These are phyloP conservation scores for Suaeda aralocaspica DNA, from an alignment of 148 eudicot species.

Conservation along the genomic window DNA sequence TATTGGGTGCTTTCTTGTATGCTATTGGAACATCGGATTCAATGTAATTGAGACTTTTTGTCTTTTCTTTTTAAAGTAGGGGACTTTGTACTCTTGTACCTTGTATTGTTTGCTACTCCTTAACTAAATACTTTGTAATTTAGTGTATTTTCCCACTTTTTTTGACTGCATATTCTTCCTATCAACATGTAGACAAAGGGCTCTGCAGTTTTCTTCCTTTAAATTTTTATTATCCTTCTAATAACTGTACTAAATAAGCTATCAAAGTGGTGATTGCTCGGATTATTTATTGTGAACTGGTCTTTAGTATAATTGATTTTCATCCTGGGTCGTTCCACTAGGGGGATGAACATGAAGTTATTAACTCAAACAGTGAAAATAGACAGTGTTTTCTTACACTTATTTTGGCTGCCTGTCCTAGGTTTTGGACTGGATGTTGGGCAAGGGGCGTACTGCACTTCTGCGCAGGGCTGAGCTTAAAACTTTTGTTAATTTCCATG, in stretches of 20 bases:
- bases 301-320: neutral
- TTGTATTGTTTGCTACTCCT: neutral
- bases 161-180: neutral
- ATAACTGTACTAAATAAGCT: neutral
- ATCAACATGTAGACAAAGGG: neutral
- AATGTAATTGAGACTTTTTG: neutral
- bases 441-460: slow-evolving; percentile 81
- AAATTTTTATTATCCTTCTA: neutral
- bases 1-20: neutral
- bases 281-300: neutral
- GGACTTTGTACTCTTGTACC: neutral
- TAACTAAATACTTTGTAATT: neutral
- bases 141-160: neutral
- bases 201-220: neutral
- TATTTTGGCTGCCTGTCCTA: slow-evolving; percentile 20
- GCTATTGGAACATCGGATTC: neutral
- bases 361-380: neutral
- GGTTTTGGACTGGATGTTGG: slow-evolving; percentile 97
- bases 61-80: neutral
- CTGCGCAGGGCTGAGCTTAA: slow-evolving; percentile 92
- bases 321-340: neutral
- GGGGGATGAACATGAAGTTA: neutral
- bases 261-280: neutral
- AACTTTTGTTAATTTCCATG: slow-evolving; percentile 93
- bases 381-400: neutral